phyloP scores from a whole-genome alignment of 2,329 filamentous ascomycete genomes.

The Fusarium subglutinans region DNA sequence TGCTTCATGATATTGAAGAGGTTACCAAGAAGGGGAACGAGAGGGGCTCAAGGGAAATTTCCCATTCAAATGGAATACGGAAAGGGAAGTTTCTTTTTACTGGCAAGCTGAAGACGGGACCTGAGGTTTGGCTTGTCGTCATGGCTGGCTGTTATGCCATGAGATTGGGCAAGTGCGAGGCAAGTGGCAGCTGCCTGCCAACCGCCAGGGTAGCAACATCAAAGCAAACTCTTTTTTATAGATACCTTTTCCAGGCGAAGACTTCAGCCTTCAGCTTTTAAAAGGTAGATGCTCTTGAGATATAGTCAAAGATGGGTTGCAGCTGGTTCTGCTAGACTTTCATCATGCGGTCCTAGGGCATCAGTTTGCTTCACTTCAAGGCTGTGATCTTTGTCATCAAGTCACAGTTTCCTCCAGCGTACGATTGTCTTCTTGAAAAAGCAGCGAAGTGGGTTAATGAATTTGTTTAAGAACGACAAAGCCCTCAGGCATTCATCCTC shows the following conservation, averaged over 20 bases:
- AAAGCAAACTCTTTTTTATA: neutral
- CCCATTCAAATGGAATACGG: neutral
- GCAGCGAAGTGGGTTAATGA: neutral
- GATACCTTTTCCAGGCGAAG: neutral
- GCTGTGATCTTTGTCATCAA: neutral
- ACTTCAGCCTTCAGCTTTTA: neutral
- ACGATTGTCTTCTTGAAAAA: neutral
- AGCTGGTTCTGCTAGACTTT: neutral
- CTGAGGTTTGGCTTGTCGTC: neutral
- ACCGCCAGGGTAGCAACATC: neutral
- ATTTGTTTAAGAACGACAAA: neutral
- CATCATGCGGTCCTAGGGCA: neutral
- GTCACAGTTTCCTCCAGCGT: neutral
- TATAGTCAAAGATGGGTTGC: neutral
- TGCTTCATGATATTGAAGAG: constrained; percentile 7
- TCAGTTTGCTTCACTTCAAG: neutral
- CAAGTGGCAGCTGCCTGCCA: constrained; percentile 25
- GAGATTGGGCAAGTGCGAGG: constrained; percentile 35
- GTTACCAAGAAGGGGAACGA: neutral
- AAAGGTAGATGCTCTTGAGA: neutral
- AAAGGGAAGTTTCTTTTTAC: neutral
- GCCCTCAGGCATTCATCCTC: neutral
- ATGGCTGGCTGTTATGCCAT: neutral
- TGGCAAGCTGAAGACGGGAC: neutral
- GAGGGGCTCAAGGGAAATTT: neutral